These are phyloP conservation scores for Ophiostoma sp. DNA, from an alignment of 2,329 filamentous ascomycete genomes.

Conservation along the genomic window DNA sequence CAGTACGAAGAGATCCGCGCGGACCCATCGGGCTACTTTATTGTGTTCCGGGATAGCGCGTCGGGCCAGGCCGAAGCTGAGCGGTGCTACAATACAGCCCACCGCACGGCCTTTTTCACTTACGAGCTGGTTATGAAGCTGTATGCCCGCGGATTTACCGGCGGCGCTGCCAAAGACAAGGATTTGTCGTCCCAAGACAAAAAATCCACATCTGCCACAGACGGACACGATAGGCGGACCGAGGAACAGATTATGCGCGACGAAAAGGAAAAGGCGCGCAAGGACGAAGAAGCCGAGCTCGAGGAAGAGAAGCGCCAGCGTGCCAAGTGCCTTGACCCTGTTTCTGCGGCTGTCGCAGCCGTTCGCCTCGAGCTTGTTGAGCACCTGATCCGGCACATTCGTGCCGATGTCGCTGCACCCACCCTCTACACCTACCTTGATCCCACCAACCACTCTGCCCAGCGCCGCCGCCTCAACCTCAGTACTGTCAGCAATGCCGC, in stretches of 20 bases:
- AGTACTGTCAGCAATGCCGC: constrained; percentile 55
- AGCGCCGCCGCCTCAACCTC: constrained; percentile 73
- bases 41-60: constrained; percentile 77
- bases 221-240: constrained; percentile 31
- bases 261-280: constrained; percentile 59
- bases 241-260: constrained; percentile 48
- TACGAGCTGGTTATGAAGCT: constrained; percentile 89
- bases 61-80: constrained; percentile 74
- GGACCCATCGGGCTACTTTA: constrained; percentile 83
- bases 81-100: constrained; percentile 70
- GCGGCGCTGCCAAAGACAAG: not conserved
- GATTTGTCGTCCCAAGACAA: not conserved
- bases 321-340: constrained; percentile 86
- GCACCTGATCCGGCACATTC: constrained; percentile 83
- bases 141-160: constrained; percentile 40
- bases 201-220: no score
- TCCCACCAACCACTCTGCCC: constrained; percentile 72
- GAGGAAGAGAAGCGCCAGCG: constrained; percentile 87
- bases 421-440: constrained; percentile 76
- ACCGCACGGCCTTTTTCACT: constrained; percentile 82
- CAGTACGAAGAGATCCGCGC: constrained; percentile 74
- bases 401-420: constrained; percentile 77
- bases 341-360: constrained; percentile 71
- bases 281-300: constrained; percentile 73
- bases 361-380: constrained; percentile 76